phyloP scores from a whole-genome alignment of 176 grass and related monocot species.

The Areca catechu region DNA sequence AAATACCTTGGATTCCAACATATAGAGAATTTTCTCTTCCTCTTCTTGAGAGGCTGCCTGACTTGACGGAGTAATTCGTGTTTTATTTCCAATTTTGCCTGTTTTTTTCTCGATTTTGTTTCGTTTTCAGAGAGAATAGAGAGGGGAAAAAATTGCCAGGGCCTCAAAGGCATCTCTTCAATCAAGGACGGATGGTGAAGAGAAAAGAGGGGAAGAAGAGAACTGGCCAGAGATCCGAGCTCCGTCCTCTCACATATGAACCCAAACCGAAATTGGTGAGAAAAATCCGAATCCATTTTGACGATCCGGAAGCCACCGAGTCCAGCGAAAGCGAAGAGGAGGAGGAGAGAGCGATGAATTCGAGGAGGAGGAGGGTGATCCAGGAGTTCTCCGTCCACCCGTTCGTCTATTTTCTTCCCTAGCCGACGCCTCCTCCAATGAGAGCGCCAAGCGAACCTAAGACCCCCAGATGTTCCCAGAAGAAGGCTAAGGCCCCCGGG shows the following conservation, averaged over 20 bases:
- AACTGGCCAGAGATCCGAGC: slow-evolving; percentile 35
- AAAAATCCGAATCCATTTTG: slow-evolving; percentile 47
- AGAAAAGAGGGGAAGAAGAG: slow-evolving; percentile 16
- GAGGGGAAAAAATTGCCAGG: neutral
- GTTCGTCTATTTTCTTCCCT: slow-evolving; percentile 1
- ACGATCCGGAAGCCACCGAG: slow-evolving; percentile 75
- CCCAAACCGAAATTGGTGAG: slow-evolving; percentile 13
- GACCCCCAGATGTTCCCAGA: neutral
- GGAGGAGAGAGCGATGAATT: neutral
- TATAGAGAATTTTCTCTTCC: slow-evolving; percentile 36
- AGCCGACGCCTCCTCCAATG: neutral
- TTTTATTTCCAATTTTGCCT: slow-evolving; percentile 18
- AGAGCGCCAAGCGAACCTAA: neutral
- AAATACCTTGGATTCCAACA: slow-evolving; percentile 92
- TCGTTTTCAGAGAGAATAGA: neutral
- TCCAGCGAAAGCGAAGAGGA: slow-evolving; percentile 50
- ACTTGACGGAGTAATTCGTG: slow-evolving; percentile 22
- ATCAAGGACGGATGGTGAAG: neutral
- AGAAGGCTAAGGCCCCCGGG: no score
- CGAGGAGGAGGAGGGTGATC: slow-evolving; percentile 28
- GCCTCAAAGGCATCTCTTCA: neutral
- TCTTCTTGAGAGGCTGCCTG: slow-evolving; percentile 46
- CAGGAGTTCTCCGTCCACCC: slow-evolving; percentile 31
- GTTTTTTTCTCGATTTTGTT: neutral
- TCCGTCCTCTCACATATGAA: neutral